A percentile compares a stretch with the other conserved stretches of the same genome.
Evolutionary conservation across 73 alveolate genomes (phyloP).

Genomic region (Tetrahymena elliotti): DNA sequence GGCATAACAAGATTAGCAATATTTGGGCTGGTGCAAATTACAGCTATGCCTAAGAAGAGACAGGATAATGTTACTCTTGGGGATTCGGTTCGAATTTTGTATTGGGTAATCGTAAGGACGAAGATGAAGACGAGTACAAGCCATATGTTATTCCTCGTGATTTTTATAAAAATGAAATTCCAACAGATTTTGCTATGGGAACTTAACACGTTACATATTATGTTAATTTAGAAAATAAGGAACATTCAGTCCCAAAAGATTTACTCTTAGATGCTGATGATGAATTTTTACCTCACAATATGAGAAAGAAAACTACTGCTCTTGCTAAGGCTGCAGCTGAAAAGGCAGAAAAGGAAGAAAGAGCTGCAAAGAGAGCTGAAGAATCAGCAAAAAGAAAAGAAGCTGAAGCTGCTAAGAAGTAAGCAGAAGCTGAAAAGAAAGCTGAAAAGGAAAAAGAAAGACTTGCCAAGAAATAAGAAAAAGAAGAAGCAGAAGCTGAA

Average conservation of each 20-base stretch:
- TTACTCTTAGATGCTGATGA: background rate
- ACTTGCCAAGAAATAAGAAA: background rate
- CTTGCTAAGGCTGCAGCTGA: background rate
- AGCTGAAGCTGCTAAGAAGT: background rate
- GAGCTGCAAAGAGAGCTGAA: background rate
- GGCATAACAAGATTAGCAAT: background rate
- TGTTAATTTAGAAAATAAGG: background rate
- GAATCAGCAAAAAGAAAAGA: background rate
- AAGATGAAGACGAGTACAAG: background rate
- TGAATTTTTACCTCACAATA: background rate
- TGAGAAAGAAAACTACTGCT: background rate
- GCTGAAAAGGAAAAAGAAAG: background rate
- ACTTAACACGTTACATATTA: background rate
- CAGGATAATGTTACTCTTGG: slow-evolving; percentile 18
- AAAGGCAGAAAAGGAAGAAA: background rate
- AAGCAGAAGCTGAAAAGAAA: background rate
- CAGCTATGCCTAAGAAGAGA: background rate
- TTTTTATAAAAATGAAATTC: background rate
- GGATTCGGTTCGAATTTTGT: slow-evolving; percentile 34
- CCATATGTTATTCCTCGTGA: background rate
- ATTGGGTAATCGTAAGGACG: slow-evolving; percentile 27
- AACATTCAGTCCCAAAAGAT: background rate
- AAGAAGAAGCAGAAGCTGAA: background rate
- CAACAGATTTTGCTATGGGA: background rate
- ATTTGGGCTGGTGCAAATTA: slow-evolving; percentile 8